Evolutionary conservation across 2,329 filamentous ascomycete species (phyloP), one percentile per base, ranked within the genome.

Genomic region (Setomelanomma holmii): DNA sequence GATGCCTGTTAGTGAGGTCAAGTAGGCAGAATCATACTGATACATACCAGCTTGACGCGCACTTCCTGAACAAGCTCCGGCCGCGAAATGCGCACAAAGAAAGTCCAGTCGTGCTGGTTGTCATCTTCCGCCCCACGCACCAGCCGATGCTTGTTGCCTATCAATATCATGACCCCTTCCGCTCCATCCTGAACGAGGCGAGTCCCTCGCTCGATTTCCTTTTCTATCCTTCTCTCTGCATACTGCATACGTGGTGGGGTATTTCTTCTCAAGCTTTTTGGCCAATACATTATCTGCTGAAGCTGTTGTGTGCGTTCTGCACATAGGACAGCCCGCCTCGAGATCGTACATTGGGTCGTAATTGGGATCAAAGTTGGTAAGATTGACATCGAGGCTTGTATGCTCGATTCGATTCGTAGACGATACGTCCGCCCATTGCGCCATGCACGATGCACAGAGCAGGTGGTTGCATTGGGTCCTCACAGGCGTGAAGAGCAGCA

Each of bases 281-380:
- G 66, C 67, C 4, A 71, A 47, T 5, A 48, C 30, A 5, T 45
- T 36, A 35, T 77, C 70, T 1, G 69, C 54, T 1, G 56, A 33
- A 1, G 76, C 76, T 1, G 70, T 70, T 0, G 77, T 78, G 34
- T 63, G 62, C 2, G 76, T 76, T 6, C 78, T 68, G 44, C 78
- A 80, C 78, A 80, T 79, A 11, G 78, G 78, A 55, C 78, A 80
- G 22, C 71, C 70, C 1, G 76, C 76, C 51, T 77, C 73, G 34
- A 79, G 63, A 55, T 74, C 60, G 40, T 63, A 56, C 3, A 58
- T 48, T 10, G 63, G 53, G 38, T 68, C 50, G 53, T 70, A 56
- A 58, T 58, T 50, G 55, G 75, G 71, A 52, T 76, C 65, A 34
- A 36, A 36, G 34, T 36, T n/a, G 34, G 34, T 17, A n/a, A 78